Evolutionary conservation across 2,329 filamentous ascomycete species (phyloP), one percentile per base, ranked within the genome.

Genomic region (Knufia fluminis): DNA sequence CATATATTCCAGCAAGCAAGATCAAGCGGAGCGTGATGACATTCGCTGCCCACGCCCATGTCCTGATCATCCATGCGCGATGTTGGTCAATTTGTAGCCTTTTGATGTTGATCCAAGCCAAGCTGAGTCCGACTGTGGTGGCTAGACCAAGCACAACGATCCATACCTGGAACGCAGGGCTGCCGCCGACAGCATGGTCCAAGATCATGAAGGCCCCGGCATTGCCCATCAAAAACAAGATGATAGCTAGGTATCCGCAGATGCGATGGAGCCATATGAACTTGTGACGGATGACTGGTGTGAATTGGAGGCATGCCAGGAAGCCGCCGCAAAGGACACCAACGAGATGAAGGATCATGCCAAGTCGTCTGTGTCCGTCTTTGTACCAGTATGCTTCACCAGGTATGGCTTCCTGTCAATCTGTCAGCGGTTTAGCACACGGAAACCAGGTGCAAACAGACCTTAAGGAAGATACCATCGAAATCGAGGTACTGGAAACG

Each of bases 71-170:
- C 78, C 78, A 82, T 2, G 75, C 75, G 1, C 79, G 68, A 52
- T 82, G 78, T 56, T 81, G 72, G 26, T 80, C 77, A 39, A 83
- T 76, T 57, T 81, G 77, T 1, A 81, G 61, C 2, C 66, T 64
- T 60, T 76, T 80, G 61, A 82, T 72, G 52, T 80, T 79, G 57
- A 73, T 64, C 19, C 71, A 71, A 0, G 76, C 73, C 40, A 80
- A 50, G 0, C 58, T 53, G 20, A 76, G 59, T 9, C 69, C 67
- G 1, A 60, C 55, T 0, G 72, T 59, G 1, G 75, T 74, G 7
- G 69, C 58, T 19, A 76, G 65, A 1, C 62, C 70, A 0, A 76
- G 55, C 0, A 71, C 44, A 0, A 71, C 71, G 0, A 73, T 60
- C 1, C 59, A 68, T 0, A 64, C 60, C 56, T 80, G 78, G 2